Evolutionary conservation across 140 eudicot genomes (phyloP), one percentile per base, ranked within the genome.

Genomic region (Cichorium intybus): DNA sequence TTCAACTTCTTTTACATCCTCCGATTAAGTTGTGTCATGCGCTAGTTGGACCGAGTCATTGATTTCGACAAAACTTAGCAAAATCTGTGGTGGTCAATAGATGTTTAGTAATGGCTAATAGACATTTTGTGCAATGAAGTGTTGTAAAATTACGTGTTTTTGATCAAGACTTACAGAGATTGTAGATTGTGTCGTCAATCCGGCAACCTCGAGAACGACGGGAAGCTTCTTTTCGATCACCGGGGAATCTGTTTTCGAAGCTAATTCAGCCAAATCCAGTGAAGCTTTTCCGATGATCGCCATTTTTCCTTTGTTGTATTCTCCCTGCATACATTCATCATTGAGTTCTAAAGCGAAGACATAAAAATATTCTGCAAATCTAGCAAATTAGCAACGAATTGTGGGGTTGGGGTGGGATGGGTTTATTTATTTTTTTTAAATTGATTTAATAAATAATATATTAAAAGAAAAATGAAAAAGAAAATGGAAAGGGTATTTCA

Each of bases 181-280:
- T 23, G 77, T 67, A 45, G 90, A 82, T 57, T 79, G 77, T 66
- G 59, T 76, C 17, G 74, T 59, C 34, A 79, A 43, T 64, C 89
- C 95, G 49, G 75, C 70, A 6, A 79, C 51, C 51, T 66, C 55
- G 63, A 85, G 71, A 73, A 58, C 66, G 6, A 85, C 18, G 5
- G 81, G 86, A 62, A 89, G 66, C 69, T 78, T 79, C 51, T 27
- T 66, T 35, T 74, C 79, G 23, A 85, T 80, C 56, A 68, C 35
- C 4, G 62, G 62, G 23, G 68, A 67, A 24, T 74, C 77, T 63
- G 24, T 51, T 1, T 70, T 76, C 37, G 79, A 62, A 70, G 72
- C 84, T 45, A 82, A 52, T 64, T 80, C 95, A 1, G 85, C 82
- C 45, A 89, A 53, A 53, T 89, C 65, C 14, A 89, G 17, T 37